Percentiles rank a stretch among this genome's conserved stretches.
These are phyloP conservation scores for Pythium inflatum DNA, from an alignment of 352 stramenopile species.

Conservation along the genomic window DNA sequence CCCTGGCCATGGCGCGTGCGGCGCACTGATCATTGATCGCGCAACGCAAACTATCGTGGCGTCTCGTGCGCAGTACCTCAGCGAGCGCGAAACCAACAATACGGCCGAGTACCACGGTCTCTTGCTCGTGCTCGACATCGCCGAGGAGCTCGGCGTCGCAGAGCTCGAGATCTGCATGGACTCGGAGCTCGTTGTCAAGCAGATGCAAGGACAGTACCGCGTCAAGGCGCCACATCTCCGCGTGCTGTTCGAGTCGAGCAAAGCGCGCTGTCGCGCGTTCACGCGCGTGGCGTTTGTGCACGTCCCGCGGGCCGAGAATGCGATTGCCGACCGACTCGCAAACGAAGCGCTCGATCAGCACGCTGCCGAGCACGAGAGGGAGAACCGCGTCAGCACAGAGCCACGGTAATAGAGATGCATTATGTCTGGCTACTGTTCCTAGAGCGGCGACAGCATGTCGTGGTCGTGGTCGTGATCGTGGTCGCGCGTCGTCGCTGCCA, in stretches of 20 bases:
- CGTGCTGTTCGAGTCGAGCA: conserved; percentile 47
- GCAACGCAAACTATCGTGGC: conserved; percentile 47
- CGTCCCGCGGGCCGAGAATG: conserved; percentile 56
- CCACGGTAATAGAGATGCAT: no score
- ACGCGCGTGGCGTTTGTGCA: conserved; percentile 54
- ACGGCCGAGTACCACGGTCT: conserved; percentile 71
- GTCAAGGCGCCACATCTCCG: conserved; percentile 68
- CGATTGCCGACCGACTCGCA: conserved; percentile 59
- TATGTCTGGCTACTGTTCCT: no score
- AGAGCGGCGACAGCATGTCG: no score
- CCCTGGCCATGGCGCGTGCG: conserved; percentile 61
- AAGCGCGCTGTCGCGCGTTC: conserved; percentile 37
- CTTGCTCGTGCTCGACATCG: conserved; percentile 61
- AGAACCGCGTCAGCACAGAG: no score
- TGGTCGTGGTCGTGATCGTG: no score
- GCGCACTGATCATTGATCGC: conserved; percentile 57
- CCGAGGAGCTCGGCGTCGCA: conserved; percentile 38
- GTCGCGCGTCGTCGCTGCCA: neutral
- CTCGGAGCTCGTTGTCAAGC: conserved; percentile 78
- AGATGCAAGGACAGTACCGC: conserved; percentile 75
- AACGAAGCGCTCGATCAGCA: conserved; percentile 68
- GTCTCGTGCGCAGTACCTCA: conserved; percentile 49
- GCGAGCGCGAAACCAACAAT: conserved; percentile 75
- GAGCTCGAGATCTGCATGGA: conserved; percentile 71
- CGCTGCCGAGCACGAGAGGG: neutral